Percentiles rank a stretch among this genome's conserved stretches.
These are phyloP conservation scores for Cercospora berteroae DNA, from an alignment of 2,329 filamentous ascomycete species.

Conservation along the genomic window DNA sequence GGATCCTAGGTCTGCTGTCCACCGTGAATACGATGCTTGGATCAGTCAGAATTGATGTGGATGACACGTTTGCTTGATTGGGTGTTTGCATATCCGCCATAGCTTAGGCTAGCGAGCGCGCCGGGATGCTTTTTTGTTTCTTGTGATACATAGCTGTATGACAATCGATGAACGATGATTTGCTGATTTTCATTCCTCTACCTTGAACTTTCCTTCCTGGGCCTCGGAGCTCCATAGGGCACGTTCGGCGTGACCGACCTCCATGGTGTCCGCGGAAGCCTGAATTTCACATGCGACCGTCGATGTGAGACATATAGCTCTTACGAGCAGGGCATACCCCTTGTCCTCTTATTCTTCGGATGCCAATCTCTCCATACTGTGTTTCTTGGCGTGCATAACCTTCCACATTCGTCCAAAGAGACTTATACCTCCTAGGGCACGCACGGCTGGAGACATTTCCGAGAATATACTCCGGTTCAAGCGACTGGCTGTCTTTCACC, in stretches of 20 bases:
- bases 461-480: background rate
- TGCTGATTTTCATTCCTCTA: background rate
- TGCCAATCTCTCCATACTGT: background rate
- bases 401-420: background rate
- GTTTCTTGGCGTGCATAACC: background rate
- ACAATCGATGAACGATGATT: background rate
- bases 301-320: background rate
- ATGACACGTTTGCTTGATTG: background rate
- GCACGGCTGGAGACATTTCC: background rate
- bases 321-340: background rate
- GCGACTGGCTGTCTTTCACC: conserved; percentile 51
- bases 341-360: background rate
- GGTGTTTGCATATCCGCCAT: background rate
- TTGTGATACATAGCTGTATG: background rate
- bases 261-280: background rate
- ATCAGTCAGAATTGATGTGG: background rate
- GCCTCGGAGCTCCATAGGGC: background rate
- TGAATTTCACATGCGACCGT: background rate
- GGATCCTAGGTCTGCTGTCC: background rate
- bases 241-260: background rate
- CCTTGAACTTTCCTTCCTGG: background rate
- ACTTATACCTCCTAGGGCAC: background rate
- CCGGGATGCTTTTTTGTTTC: background rate
- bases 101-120: background rate
- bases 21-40: background rate